phyloP scores from a whole-genome alignment of 306 rosid genomes.

The Quercus suber region DNA sequence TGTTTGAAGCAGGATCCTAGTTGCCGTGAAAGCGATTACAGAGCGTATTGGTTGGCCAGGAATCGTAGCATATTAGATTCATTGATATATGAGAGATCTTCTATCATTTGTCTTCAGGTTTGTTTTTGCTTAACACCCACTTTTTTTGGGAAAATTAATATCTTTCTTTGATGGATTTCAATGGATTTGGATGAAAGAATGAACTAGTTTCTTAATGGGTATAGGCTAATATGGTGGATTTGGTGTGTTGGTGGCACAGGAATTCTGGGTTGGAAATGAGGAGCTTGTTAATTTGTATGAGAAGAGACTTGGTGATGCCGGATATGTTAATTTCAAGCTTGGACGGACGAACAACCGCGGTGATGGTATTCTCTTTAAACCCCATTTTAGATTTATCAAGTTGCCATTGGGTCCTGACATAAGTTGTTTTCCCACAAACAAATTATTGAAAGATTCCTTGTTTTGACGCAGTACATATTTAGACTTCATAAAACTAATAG shows the following conservation, averaged over 20 bases:
- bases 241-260: constrained; percentile 37
- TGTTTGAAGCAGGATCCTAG: constrained; percentile 52
- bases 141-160: background rate
- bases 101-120: constrained; percentile 99
- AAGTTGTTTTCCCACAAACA: background rate
- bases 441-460: background rate
- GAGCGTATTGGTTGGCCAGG: constrained; percentile 76
- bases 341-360: constrained; percentile 97
- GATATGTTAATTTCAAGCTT: constrained; percentile 75
- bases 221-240: background rate
- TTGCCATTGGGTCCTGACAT: background rate
- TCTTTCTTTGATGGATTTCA: background rate
- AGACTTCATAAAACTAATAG: background rate
- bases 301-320: constrained; percentile 69
- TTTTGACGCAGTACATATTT: background rate
- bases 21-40: constrained; percentile 74
- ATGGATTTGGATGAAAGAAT: background rate
- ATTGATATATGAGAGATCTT: constrained; percentile 72
- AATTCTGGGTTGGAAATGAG: constrained; percentile 83
- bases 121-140: background rate
- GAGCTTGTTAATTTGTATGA: constrained; percentile 81
- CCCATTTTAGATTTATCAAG: background rate
- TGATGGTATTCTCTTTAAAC: constrained; percentile 57
- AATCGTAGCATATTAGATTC: constrained; percentile 82
- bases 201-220: background rate